Base-by-base conservation (phyloP, 176 grass and related monocot genomes). In the Hordeum vulgare region DNA sequence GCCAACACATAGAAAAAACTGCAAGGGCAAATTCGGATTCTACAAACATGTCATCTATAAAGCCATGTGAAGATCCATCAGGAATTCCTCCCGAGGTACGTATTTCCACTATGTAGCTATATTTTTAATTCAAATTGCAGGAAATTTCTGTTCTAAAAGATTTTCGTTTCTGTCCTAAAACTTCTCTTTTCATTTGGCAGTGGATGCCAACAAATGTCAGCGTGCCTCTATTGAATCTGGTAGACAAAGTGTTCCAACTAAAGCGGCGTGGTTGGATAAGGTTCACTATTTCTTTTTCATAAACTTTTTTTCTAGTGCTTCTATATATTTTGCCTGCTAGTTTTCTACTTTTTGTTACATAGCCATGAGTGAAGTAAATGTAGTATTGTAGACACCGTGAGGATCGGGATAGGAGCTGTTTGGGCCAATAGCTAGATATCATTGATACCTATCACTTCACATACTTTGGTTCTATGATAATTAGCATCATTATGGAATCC, bases 171-270 rank as follows among this genome's bases (percentile, higher is more conserved):
- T 28, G 36, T 83, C 34, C 78, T 82, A 73, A 81, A 57, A 41
- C 9, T 40, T 84, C 25, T 71, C 12, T 81, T 69, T 33, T 33
- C 74, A 31, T 78, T 86, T 79, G 15, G 56, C 85, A 99, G 96
- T 99, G 96, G 96, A 87, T 88, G 73, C 96, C 96, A 59, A 85
- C 96, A 92, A 99, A 99, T 89, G 91, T 96, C 63, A 99, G 96
- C 5, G 91, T 89, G 66, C 96, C 89, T 64, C 64, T 99, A 63
- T 81, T 99, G 81, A 96, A 92, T 88, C 83, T 99, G 9, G 96
- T 99, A 79, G 96, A 99, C 57, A 99, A 99, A 68, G 81, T 92
- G 88, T 99, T 99, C 86, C 96, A 99, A 86, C 81, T 99, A 57
- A 96, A 99, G 53, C 73, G 81, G 8, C 88, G 91, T 44, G 96